A percentile compares a stretch with the other conserved stretches of the same genome.
phyloP scores from a whole-genome alignment of 768 basidiomycete species.

The Clavulina sp. region DNA sequence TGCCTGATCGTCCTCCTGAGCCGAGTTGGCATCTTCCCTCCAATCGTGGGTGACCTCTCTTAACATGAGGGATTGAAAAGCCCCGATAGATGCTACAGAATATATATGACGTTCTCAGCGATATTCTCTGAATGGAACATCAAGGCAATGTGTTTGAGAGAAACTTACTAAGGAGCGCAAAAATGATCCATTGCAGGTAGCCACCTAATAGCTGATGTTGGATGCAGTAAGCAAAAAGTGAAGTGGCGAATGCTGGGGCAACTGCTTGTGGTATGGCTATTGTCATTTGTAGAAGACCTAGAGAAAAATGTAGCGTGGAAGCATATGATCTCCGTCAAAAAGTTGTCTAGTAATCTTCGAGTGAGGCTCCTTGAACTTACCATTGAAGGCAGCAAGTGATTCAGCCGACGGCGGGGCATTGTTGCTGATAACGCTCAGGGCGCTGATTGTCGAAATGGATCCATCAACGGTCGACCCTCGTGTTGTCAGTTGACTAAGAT shows the following conservation, averaged over 20 bases:
- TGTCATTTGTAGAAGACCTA: neutral
- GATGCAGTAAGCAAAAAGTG: neutral
- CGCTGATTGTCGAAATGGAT: neutral
- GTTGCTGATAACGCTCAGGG: neutral
- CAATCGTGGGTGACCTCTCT: no score
- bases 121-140: no score
- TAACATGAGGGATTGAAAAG: no score
- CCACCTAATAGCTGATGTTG: neutral
- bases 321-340: neutral
- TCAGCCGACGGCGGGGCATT: neutral
- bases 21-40: no score
- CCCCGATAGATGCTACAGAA: no score
- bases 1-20: no score
- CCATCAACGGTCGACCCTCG: neutral
- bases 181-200: neutral
- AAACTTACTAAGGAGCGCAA: neutral
- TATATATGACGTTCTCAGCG: no score
- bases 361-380: neutral
- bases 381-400: neutral
- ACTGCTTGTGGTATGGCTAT: neutral
- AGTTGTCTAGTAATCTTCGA: neutral
- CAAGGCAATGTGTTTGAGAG: no score
- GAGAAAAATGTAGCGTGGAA: no score
- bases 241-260: neutral
- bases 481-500: neutral